Base-by-base conservation (phyloP, 176 grass and related monocot species). In the Saccharum officinarum region DNA sequence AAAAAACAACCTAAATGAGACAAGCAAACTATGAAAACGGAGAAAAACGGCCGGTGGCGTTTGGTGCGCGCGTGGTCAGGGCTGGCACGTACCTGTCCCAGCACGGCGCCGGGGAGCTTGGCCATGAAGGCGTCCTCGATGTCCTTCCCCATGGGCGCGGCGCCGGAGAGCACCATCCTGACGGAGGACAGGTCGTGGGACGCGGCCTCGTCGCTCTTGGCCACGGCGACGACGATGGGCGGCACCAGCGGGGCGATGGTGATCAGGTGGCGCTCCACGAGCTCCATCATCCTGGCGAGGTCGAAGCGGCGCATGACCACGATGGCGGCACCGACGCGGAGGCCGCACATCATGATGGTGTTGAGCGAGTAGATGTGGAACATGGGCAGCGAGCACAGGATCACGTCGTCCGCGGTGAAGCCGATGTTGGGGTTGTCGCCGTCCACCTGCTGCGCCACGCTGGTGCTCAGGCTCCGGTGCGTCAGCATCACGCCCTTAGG, bases 401-500 rank as follows among this genome's bases (percentile, higher is more conserved):
- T 78, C 5, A 96, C 94, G 84, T 96, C 94, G 49, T 23, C 85
- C n/a, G 84, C 34, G 2, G 52, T 66, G 73, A 91, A 75, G 12
- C 84, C 84, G 37, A 96, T 76, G 72, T 96, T 91, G 5, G 94
- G 94, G 86, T 96, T 96, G 15, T 87, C 89, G 26, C 94, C 94
- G 82, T 96, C 94, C 3, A 96, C 91, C 86, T 93, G 91, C 61
- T 96, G 94, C 65, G 94, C 94, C 54, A 96, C 81, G 78, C 91
- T 93, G 0, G 94, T 96, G 80, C 90, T 84, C 78, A 93, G 91
- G 20, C 91, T 86, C 17, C 87, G 77, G 86, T 96, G 94, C 30
- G 91, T 96, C 60, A 96, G 91, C 91, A 93, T 93, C 67, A 96
- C 91, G 26, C 94, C 94, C 84, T 96, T 96, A 0, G 94, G 94